These are phyloP conservation scores for Omphalea diandra DNA, from an alignment of 441 rosid species.

Conservation along the genomic window DNA sequence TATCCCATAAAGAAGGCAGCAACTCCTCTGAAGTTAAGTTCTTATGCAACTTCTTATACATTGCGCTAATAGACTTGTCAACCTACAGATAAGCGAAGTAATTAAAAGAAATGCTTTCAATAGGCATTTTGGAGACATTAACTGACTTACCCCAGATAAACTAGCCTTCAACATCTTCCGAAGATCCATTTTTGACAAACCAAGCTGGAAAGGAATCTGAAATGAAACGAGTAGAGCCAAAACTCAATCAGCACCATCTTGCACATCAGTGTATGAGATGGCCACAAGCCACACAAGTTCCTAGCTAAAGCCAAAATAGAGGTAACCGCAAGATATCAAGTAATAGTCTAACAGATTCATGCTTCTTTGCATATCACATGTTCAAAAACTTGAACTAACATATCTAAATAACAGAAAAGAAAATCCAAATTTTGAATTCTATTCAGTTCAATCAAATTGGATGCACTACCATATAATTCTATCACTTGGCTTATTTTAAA, in stretches of 20 bases:
- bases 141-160: slow-evolving; percentile 79
- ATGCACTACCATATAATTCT: not conserved
- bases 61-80: slow-evolving; percentile 81
- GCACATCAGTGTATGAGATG: not conserved
- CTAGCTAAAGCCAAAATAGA: not conserved
- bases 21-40: slow-evolving; percentile 89
- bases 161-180: slow-evolving; percentile 91
- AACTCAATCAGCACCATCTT: not conserved
- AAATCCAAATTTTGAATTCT: not conserved
- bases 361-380: not conserved
- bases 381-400: not conserved
- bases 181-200: slow-evolving; percentile 92
- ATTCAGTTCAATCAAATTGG: not conserved
- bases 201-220: slow-evolving; percentile 97
- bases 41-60: slow-evolving; percentile 98
- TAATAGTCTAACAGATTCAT: not conserved
- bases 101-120: slow-evolving; percentile 8
- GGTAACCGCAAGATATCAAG: not conserved
- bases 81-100: slow-evolving; percentile 43
- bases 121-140: not conserved
- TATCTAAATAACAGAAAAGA: not conserved
- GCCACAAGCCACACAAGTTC: not conserved
- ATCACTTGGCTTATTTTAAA: not conserved
- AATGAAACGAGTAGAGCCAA: slow-evolving; percentile 9
- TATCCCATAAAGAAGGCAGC: slow-evolving; percentile 95